Evolutionary conservation across 2,329 filamentous ascomycete species (phyloP), one percentile per base, ranked within the genome.

Genomic region (Fusarium siculi): DNA sequence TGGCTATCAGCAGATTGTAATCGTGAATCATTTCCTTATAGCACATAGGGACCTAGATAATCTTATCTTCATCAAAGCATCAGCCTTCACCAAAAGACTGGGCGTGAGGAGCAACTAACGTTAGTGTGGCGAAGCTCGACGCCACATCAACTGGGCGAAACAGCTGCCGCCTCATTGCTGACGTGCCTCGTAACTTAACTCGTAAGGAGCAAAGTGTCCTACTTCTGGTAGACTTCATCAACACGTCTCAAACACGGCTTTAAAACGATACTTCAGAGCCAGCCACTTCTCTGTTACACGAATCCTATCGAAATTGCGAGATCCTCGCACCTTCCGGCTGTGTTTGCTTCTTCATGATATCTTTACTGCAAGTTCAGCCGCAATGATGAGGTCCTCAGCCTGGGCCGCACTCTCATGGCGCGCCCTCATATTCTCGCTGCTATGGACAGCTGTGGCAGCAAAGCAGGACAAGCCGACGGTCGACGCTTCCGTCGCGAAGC

Each of bases 391-490:
- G 86, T 83, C 84, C 78, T 81, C 83, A 82, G 83, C 82, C 80
- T 84, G 82, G 82, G 83, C 84, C 75, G 82, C 82, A 77, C 84
- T 85, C 80, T 83, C 82, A 79, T 82, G 82, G 81, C 85, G 81
- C 79, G 81, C 85, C 80, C 81, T 91, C 79, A 81, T 90, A 79
- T 83, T 89, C 81, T 87, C 86, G 67, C 74, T 84, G 42, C 70
- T 81, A 56, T 83, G 80, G 80, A 81, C 82, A 67, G 70, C 80
- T 74, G 80, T 79, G 74, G 76, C 84, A 73, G 84, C 90, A 62
- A 92, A 92, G 80, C 88, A 91, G 16, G 88, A 91, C 78, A 85
- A 86, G 54, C 95, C 95, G 30, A 86, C 87, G 63, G 87, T 97
- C 77, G 86, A 87, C 70, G 84, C 86, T 66, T 93, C 85, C 59